Conservation (phyloP, 148 eudicot species). For the Chenopodium berlandieri region DNA sequence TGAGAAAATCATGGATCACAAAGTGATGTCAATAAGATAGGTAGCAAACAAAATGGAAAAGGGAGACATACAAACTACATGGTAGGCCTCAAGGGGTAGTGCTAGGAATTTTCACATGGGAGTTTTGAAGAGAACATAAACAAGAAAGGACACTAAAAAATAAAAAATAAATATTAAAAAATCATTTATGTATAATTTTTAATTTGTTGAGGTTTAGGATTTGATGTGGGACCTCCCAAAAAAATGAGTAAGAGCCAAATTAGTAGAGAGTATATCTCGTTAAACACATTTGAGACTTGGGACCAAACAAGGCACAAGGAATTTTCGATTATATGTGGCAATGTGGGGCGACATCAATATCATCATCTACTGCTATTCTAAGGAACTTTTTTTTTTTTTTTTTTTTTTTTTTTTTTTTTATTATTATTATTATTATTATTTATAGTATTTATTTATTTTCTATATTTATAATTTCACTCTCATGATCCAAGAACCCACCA, state of each 20-base stretch:
- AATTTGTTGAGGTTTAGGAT: slow-evolving; percentile 10
- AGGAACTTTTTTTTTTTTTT: no score
- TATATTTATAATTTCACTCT: no score
- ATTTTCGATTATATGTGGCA: slow-evolving; percentile 28
- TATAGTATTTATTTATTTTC: neutral
- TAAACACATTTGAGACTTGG: slow-evolving; percentile 22
- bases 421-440: neutral
- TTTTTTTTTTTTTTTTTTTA: no score
- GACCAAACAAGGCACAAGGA: slow-evolving; percentile 38
- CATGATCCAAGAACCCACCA: slow-evolving; percentile 19
- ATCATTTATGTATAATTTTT: neutral
- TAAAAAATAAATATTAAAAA: neutral
- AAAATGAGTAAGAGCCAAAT: neutral
- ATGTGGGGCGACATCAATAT: slow-evolving; percentile 29
- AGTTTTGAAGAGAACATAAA: slow-evolving; percentile 8
- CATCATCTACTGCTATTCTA: slow-evolving; percentile 3
- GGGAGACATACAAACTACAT: slow-evolving; percentile 3
- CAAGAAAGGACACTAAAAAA: slow-evolving; percentile 7
- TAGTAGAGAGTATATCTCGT: slow-evolving; percentile 7
- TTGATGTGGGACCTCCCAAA: slow-evolving; percentile 13
- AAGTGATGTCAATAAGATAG: slow-evolving; percentile 19
- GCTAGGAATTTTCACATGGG: slow-evolving; percentile 25
- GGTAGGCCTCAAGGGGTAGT: slow-evolving; percentile 19
- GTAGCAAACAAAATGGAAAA: slow-evolving; percentile 21
- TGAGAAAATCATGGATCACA: slow-evolving; percentile 6